Evolutionary conservation across 495 filamentous ascomycete species (phyloP).

Genomic region (Hypomontagnella submonticulosa): DNA sequence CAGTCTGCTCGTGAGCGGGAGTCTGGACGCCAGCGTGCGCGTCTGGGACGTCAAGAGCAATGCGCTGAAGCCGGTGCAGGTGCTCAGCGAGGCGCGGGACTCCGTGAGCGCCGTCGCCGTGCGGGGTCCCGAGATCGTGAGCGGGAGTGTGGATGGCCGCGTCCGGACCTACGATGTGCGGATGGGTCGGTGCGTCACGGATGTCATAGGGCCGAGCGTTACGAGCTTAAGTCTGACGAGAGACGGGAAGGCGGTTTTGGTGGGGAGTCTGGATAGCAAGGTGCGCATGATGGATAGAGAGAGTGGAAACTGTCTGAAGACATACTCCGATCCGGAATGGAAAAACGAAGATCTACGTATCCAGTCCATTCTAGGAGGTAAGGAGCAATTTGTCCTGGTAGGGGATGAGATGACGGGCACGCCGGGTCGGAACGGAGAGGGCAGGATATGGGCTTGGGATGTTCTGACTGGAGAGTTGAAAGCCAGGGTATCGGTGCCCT

Average conservation of each 20-base stretch:
- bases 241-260: conserved; percentile 79
- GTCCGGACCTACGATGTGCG: conserved; percentile 88
- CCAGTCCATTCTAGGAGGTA: conserved; percentile 75
- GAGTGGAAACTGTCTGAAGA: conserved; percentile 77
- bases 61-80: conserved; percentile 76
- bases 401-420: conserved; percentile 74
- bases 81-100: conserved; percentile 81
- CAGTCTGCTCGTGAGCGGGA: conserved; percentile 76
- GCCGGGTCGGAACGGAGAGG: conserved; percentile 57
- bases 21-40: conserved; percentile 83
- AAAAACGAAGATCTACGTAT: conserved; percentile 76
- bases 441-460: conserved; percentile 88
- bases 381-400: conserved; percentile 80
- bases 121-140: conserved; percentile 66
- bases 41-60: conserved; percentile 82
- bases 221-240: conserved; percentile 77
- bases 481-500: conserved; percentile 67
- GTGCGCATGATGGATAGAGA: conserved; percentile 83
- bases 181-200: conserved; percentile 76
- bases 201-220: conserved; percentile 73
- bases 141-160: conserved; percentile 87
- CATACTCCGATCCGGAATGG: conserved; percentile 70
- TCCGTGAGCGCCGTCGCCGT: conserved; percentile 72
- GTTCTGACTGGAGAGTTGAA: conserved; percentile 78
- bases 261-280: conserved; percentile 77